Evolutionary conservation across 129 eudicot species (phyloP), one percentile per base, ranked within the genome.

Genomic region (Artemisia argyi): DNA sequence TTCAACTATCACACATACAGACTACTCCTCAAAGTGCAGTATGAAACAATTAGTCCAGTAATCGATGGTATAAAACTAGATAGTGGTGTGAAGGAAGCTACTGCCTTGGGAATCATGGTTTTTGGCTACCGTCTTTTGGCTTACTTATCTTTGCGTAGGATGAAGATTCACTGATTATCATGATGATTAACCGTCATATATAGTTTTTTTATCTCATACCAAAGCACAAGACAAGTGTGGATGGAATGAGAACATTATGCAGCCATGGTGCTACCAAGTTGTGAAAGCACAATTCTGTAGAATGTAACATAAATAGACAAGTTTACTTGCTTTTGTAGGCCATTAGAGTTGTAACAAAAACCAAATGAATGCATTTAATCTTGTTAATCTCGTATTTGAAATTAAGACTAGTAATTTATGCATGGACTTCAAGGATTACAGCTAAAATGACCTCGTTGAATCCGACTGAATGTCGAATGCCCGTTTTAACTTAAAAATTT

Each of bases 1-100:
- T 92, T 89, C 78, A 92, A 92, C 86, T 92, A 89, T 66, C 95
- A 92, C 85, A 92, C 96, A 14, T 92, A 89, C 81, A 92, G 83
- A 65, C 98, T 92, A 30, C 92, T 92, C 30, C 78, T 92, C 46
- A 92, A 92, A 76, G 91, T 89, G 72, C 98, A 92, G 73, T 92
- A 89, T 49, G 88, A 84, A 70, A 77, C 84, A 65, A 77, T 83
- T 18, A 89, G 69, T 61, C 70, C 76, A 44, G 18, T 77, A 24
- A 55, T 85, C n/a, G 80, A 79, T 65, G 91, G 91, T 53, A 76
- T 92, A 18, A 69, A 63, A 30, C 63, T 85, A 67, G 95, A 83
- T 79, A 76, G 67, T 50, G 98, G 96, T 5, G 62, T 78, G 61
- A 74, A 71, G 79, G 98, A 92, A 79, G 90, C 86, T 4, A 49